A percentile compares a stretch with the other conserved stretches of the same genome.
These are phyloP conservation scores for Penicillium samsonianum DNA, from an alignment of 495 filamentous ascomycete genomes.

Conservation along the genomic window DNA sequence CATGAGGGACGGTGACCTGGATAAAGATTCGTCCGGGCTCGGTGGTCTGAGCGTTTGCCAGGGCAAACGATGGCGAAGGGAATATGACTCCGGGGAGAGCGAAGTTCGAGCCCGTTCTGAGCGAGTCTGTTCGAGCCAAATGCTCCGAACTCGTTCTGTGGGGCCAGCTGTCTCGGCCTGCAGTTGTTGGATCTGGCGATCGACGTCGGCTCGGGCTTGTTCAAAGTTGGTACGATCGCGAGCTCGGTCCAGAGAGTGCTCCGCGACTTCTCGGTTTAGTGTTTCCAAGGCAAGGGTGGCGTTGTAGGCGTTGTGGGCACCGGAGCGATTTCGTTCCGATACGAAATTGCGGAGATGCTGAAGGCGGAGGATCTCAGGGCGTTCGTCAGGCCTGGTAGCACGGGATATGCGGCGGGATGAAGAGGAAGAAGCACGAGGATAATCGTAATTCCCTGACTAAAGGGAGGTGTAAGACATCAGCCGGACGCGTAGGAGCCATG, in stretches of 20 bases:
- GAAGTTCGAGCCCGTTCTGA: constrained; percentile 9
- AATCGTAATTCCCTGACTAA: constrained; percentile 63
- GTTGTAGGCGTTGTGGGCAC: constrained; percentile 44
- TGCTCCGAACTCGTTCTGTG: constrained; percentile 18
- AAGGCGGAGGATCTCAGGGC: constrained; percentile 24
- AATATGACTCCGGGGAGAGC: constrained; percentile 1
- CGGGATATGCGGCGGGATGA: constrained; percentile 41
- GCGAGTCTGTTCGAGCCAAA: constrained; percentile 10
- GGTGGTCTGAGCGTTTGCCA: background rate
- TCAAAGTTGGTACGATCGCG: constrained; percentile 29
- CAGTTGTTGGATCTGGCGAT: constrained; percentile 31
- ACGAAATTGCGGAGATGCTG: constrained; percentile 46
- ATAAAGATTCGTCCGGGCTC: constrained; percentile 6
- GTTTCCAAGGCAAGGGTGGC: constrained; percentile 41
- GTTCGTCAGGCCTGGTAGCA: constrained; percentile 22
- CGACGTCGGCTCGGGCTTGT: constrained; percentile 28
- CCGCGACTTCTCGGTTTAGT: constrained; percentile 42
- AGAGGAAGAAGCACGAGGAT: constrained; percentile 53
- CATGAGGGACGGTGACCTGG: constrained; percentile 39
- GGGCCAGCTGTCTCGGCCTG: constrained; percentile 16
- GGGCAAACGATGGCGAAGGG: constrained; percentile 17
- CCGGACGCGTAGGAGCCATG: background rate
- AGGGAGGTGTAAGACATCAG: constrained; percentile 7
- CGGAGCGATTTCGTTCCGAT: constrained; percentile 40
- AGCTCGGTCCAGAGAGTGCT: constrained; percentile 26